A percentile compares a stretch with the other conserved stretches of the same genome.
phyloP scores from a whole-genome alignment of 2,329 filamentous ascomycete genomes.

The Massarina eburnea region DNA sequence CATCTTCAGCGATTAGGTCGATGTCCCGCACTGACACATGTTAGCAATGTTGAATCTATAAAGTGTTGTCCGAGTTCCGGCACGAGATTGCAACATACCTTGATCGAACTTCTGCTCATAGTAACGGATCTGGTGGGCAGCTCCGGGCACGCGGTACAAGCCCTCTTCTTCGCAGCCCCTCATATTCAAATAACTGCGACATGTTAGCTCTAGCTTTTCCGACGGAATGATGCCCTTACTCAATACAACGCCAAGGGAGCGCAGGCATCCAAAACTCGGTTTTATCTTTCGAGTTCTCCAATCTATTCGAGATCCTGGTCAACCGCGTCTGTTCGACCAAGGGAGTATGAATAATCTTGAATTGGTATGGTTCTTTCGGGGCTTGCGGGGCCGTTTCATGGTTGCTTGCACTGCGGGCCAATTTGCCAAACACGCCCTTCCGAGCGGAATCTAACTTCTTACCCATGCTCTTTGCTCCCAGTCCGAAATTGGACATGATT shows the following conservation, averaged over 20 bases:
- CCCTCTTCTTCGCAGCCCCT: constrained; percentile 93
- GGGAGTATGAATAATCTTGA: constrained; percentile 83
- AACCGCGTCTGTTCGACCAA: constrained; percentile 86
- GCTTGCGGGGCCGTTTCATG: constrained; percentile 64
- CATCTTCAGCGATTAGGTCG: constrained; percentile 81
- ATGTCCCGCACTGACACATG: constrained; percentile 71
- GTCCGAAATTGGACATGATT: constrained; percentile 74
- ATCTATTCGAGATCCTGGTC: constrained; percentile 85
- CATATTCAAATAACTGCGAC: constrained; percentile 77
- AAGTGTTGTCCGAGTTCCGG: too few relatives aligned
- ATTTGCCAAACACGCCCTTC: constrained; percentile 81
- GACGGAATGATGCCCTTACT: constrained; percentile 55
- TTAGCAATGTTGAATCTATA: constrained; percentile 8
- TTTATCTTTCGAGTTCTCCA: constrained; percentile 88
- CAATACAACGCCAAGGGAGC: constrained; percentile 91
- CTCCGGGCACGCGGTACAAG: constrained; percentile 88
- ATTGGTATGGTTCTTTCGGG: constrained; percentile 78
- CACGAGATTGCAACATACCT: constrained; percentile 52
- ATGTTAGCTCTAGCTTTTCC: constrained; percentile 13
- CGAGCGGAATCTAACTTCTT: constrained; percentile 71
- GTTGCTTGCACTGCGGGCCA: constrained; percentile 69
- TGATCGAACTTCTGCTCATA: constrained; percentile 92
- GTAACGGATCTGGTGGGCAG: constrained; percentile 85
- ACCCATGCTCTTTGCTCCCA: constrained; percentile 71
- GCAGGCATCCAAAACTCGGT: constrained; percentile 99